Base-by-base conservation (phyloP, 2,329 filamentous ascomycete genomes). In the Penicillium sp. region DNA sequence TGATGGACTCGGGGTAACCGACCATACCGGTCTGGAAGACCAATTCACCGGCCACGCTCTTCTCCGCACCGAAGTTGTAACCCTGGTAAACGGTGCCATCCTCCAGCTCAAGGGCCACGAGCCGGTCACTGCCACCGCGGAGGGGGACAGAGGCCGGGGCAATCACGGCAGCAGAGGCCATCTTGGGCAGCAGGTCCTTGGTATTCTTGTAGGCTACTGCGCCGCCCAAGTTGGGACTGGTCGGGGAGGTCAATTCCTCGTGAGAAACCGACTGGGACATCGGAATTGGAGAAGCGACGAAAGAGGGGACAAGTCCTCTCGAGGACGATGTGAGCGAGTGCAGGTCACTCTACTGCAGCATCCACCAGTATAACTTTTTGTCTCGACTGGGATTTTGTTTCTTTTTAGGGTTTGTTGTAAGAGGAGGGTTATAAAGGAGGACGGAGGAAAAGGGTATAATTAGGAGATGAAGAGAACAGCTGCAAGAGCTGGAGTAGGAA, bases 21-120 rank as follows among this genome's bases (percentile, higher is more conserved):
- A 97, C 93, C 90, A 97, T 95, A 72, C 93, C 93, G 48, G 93
- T 98, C 79, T 97, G 91, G 77, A 98, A 98, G 73, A 98, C 93
- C 69, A 98, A 79, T 78, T 98, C 93, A 70, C 93, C 93, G 57
- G 91, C 87, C 64, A 94, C 83, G 75, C 88, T 95, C 80, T 90
- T 95, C 65, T 88, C 79, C 55, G 91, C 90, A 72, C 93, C 93
- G 69, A 98, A 98, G 79, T 89, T 95, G 77, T 88, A 89, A 60
- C 93, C 93, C 69, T 94, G 87, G 77, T 89, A 95, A 66, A 89
- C 81, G 48, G 85, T 82, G 71, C 90, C 89, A 77, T 97, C 90
- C 71, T 93, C 80, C 59, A 98, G 84, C 77, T 98, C 91, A 58
- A 98, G 85, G 69, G 86, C 86, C 74, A 94, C 79, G 64, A 87